A percentile compares a stretch with the other conserved stretches of the same genome.
phyloP scores from a whole-genome alignment of 2,329 filamentous ascomycete species.

The Neofusicoccum parvum region DNA sequence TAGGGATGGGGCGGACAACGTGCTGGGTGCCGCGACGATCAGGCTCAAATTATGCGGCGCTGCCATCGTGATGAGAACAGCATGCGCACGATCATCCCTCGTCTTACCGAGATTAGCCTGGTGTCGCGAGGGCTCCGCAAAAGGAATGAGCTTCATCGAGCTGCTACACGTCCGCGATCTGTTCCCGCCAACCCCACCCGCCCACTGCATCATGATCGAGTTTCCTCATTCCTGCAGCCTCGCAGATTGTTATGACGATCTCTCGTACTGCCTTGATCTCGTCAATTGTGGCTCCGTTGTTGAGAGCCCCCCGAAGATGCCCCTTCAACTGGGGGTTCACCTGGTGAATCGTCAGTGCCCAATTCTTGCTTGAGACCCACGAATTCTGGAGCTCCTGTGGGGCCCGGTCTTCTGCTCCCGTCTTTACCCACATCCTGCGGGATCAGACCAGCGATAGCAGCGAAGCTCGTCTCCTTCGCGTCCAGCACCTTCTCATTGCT shows the following conservation, averaged over 20 bases:
- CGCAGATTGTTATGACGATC: conserved; percentile 50
- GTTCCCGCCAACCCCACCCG: conserved; percentile 52
- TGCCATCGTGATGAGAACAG: not conserved
- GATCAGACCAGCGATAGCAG: conserved; percentile 55
- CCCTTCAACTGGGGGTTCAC: conserved; percentile 58
- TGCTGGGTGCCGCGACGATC: conserved; percentile 4
- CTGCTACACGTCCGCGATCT: conserved; percentile 45
- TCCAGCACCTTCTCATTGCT: conserved; percentile 52
- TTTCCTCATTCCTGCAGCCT: conserved; percentile 50
- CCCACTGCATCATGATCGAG: conserved; percentile 37
- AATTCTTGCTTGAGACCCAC: not conserved
- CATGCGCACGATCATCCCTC: conserved; percentile 4
- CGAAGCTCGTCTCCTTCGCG: conserved; percentile 52
- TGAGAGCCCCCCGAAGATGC: conserved; percentile 54
- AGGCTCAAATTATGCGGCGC: not conserved
- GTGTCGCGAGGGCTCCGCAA: conserved; percentile 14
- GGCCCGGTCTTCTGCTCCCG: not conserved
- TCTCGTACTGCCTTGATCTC: conserved; percentile 54
- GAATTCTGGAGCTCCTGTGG: not conserved
- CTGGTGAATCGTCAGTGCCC: conserved; percentile 29
- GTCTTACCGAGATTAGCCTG: not conserved
- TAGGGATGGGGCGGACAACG: not conserved
- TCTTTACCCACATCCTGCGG: conserved; percentile 51
- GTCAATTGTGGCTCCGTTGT: conserved; percentile 52
- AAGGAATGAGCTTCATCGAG: conserved; percentile 4